These are phyloP conservation scores for Epichloe gansuensis DNA, from an alignment of 2,329 filamentous ascomycete genomes.

Conservation along the genomic window DNA sequence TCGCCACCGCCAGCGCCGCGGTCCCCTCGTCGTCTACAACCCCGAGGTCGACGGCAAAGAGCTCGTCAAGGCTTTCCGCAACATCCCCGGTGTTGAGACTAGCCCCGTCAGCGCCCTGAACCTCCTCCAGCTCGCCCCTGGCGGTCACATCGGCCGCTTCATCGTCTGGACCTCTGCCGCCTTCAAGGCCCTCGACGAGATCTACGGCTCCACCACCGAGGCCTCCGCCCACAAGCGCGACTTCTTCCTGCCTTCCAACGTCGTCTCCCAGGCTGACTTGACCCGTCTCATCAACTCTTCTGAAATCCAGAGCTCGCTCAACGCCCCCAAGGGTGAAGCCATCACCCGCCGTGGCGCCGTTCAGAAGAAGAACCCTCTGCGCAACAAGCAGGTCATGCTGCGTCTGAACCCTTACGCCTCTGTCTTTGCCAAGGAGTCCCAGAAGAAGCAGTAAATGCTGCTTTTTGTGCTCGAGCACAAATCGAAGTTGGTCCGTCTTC, in stretches of 20 bases:
- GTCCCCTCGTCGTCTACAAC: constrained; percentile 95
- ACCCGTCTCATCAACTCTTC: constrained; percentile 98
- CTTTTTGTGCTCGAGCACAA: background rate
- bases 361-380: constrained; percentile 99
- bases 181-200: constrained; percentile 89
- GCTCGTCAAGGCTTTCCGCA: constrained; percentile 90
- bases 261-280: constrained; percentile 89
- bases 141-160: constrained; percentile 98
- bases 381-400: constrained; percentile 97
- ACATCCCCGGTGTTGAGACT: constrained; percentile 97
- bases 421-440: constrained; percentile 62
- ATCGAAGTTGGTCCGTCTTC: constrained; percentile 10
- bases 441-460: constrained; percentile 24
- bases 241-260: constrained; percentile 88
- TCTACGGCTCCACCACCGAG: constrained; percentile 89
- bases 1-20: constrained; percentile 93
- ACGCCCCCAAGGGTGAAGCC: constrained; percentile 79
- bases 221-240: constrained; percentile 95
- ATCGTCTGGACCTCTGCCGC: constrained; percentile 97
- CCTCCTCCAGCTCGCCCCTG: constrained; percentile 97
- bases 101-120: constrained; percentile 87
- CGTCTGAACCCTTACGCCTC: constrained; percentile 97
- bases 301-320: constrained; percentile 93
- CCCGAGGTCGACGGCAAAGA: constrained; percentile 90
- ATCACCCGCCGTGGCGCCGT: constrained; percentile 80